Evolutionary conservation across 176 grass and related monocot genomes (phyloP).

Genomic region (Zea mays): Zm-B73-REFERENCE-NAM-5.0 NC_050099.1:192246001-192246500

Average conservation of each 20-base stretch:
- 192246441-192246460: background rate
- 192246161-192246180: too few species aligned
- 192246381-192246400: background rate
- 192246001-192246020: constrained; percentile 52
- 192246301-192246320: too few species aligned
- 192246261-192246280: background rate
- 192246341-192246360: background rate
- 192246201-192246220: background rate
- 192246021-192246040: background rate
- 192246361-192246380: background rate
- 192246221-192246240: background rate
- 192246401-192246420: too few species aligned
- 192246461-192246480: background rate
- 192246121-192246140: background rate
- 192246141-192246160: background rate
- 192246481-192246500: background rate
- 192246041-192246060: constrained; percentile 3
- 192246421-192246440: too few species aligned
- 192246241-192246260: too few species aligned
- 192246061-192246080: constrained; percentile 42
- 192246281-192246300: background rate
- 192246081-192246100: background rate
- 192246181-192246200: too few species aligned
- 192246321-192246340: background rate
- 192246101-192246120: background rate